Base-by-base conservation (phyloP, 768 basidiomycete genomes). In the Termitomyces sp. region DNA sequence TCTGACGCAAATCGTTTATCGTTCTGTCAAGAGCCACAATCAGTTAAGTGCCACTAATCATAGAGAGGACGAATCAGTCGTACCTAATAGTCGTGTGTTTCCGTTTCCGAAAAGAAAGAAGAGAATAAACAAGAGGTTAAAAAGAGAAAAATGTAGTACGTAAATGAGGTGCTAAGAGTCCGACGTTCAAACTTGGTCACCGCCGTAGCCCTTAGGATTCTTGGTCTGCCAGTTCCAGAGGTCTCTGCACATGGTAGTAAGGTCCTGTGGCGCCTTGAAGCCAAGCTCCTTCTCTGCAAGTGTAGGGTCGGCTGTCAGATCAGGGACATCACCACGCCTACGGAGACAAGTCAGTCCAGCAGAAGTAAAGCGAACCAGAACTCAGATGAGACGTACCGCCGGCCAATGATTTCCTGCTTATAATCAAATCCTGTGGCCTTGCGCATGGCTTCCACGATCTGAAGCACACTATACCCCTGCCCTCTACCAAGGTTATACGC, bases 201-300 rank as follows among this genome's bases (percentile, higher is more conserved):
- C 40, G 20, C 55, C 69, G 64, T 92, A 97, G 3, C 95, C 95
- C 35, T 84, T 71, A 7, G 91, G 92, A 68, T 97, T 92, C 73
- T 87, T 92, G n/a, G 86, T 87, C 79, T 98, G 96, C 94, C 96
- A 99, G 77, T 96, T 96, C 97, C 97, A 98, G 67, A 97, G 79
- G 75, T 99, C 97, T 59, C 85, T 80, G 75, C 97, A 98, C 94
- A 98, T 98, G 59, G 88, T 88, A 64, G 94, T 89, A 49, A 99
- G 81, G 67, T 87, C 81, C 69, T 86, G 82, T 32, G 82, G 79
- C 13, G 96, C 96, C 63, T 85, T 84, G 83, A 98, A 99, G 7
- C 93, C 93, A 35, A 99, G 88, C 73, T 98, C 96, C 71, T 86
- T 86, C 78, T 96, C 86, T 0, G 97, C 97, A 22, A 98, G 82